Evolutionary conservation across 2,329 filamentous ascomycete species (phyloP).

Genomic region (Fusarium compactum): DNA sequence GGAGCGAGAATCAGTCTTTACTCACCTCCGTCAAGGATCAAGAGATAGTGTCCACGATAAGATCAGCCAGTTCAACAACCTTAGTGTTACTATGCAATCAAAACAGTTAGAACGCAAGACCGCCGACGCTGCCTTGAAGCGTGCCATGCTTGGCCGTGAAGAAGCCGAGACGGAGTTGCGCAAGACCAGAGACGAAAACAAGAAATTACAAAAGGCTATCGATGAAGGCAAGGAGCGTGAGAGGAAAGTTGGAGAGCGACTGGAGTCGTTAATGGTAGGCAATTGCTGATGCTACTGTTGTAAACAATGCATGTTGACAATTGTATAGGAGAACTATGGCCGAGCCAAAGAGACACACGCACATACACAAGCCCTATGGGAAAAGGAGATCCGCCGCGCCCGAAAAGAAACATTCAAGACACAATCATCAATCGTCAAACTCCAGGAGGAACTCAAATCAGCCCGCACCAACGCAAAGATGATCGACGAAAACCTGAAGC

Average conservation of each 20-base stretch:
- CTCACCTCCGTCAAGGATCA: conserved; percentile 53
- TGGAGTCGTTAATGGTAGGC: conserved; percentile 77
- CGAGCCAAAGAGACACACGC: conserved; percentile 77
- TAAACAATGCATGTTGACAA: conserved; percentile 26
- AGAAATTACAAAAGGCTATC: conserved; percentile 66
- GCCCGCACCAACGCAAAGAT: conserved; percentile 66
- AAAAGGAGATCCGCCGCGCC: conserved; percentile 77
- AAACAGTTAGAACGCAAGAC: conserved; percentile 73
- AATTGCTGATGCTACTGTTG: neutral
- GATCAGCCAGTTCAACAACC: conserved; percentile 78
- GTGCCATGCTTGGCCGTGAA: conserved; percentile 75
- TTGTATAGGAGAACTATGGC: conserved; percentile 74
- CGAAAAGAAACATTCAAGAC: conserved; percentile 81
- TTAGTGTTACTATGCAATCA: conserved; percentile 70
- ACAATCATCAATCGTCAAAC: conserved; percentile 75
- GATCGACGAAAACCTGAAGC: conserved; percentile 69
- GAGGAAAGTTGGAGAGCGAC: conserved; percentile 72
- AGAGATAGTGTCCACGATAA: conserved; percentile 74
- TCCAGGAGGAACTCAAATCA: conserved; percentile 79
- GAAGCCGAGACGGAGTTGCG: conserved; percentile 78
- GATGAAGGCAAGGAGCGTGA: conserved; percentile 76
- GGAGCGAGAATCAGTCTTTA: conserved; percentile 54
- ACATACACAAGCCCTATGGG: conserved; percentile 75
- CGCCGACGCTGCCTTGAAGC: conserved; percentile 73
- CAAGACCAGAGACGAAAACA: conserved; percentile 71